Conservation (phyloP, 202 grass and related monocot genomes). For the Carex sylvatica region DNA sequence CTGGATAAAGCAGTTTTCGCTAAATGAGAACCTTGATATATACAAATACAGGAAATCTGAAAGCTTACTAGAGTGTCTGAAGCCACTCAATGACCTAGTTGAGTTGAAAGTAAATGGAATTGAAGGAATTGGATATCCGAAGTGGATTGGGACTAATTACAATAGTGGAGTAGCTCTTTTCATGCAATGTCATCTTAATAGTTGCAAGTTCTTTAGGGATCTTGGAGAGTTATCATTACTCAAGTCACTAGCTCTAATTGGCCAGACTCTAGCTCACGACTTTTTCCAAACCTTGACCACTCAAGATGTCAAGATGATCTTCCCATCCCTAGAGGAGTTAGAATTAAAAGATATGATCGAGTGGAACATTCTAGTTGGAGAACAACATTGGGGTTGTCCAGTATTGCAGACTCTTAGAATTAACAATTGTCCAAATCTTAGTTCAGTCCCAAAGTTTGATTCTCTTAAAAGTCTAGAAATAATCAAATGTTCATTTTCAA, state of each 20-base stretch:
- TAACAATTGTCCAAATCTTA: not conserved
- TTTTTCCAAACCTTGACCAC: not conserved
- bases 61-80: not conserved
- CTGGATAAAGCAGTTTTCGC: too few relatives aligned
- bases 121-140: not conserved
- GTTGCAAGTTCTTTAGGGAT: not conserved
- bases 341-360: not conserved
- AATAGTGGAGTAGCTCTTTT: not conserved
- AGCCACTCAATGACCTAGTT: not conserved
- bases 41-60: not conserved
- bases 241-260: constrained; percentile 3
- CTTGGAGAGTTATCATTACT: not conserved
- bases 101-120: constrained; percentile 1
- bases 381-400: not conserved
- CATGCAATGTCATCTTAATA: not conserved
- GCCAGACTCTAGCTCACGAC: not conserved
- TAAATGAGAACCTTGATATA: too few relatives aligned
- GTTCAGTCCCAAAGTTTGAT: not conserved
- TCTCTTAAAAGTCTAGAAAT: constrained; percentile 4
- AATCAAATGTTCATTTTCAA: not conserved
- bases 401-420: not conserved
- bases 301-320: not conserved
- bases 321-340: not conserved
- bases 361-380: not conserved
- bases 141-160: not conserved